Conservation (phyloP, 192 early-diverging fungal genomes). For the Backusella luteola region DNA sequence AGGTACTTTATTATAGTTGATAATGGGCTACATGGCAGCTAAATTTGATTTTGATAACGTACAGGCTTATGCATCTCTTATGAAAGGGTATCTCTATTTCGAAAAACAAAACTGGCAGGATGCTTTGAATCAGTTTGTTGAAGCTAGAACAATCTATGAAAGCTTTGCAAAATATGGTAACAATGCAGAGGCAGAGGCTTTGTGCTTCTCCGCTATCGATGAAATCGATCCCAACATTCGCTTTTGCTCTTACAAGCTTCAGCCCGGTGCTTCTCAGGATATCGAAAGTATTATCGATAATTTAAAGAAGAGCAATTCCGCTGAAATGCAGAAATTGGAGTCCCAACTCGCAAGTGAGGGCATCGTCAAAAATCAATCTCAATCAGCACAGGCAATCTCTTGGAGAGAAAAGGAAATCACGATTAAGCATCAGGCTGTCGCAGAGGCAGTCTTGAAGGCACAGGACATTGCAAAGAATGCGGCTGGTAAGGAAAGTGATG, state of each 20-base stretch:
- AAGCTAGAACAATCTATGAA: conserved; percentile 68
- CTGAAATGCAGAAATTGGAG: conserved; percentile 11
- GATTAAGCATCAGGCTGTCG: conserved; percentile 42
- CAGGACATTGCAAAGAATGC: conserved; percentile 35
- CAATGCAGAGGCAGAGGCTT: conserved; percentile 54
- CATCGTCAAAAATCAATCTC: conserved; percentile 36
- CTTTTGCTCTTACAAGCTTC: conserved; percentile 74
- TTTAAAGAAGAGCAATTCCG: not conserved
- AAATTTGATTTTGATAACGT: not conserved
- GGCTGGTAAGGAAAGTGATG: conserved; percentile 30
- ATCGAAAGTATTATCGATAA: not conserved
- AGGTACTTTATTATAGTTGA: conserved; percentile 30
- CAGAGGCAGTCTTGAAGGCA: conserved; percentile 45
- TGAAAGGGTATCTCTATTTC: conserved; percentile 65
- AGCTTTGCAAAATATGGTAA: conserved; percentile 51
- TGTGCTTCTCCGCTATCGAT: conserved; percentile 70
- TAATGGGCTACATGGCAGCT: too few relatives aligned
- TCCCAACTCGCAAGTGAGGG: conserved; percentile 6
- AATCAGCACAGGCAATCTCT: conserved; percentile 39
- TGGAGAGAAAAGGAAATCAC: conserved; percentile 50
- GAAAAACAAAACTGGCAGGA: conserved; percentile 69
- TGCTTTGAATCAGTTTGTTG: conserved; percentile 60
- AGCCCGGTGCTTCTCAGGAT: conserved; percentile 48
- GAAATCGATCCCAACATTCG: conserved; percentile 77
- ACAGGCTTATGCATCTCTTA: conserved; percentile 66